phyloP scores from a whole-genome alignment of 2,329 filamentous ascomycete genomes.

The Claviceps fusiformis region DNA sequence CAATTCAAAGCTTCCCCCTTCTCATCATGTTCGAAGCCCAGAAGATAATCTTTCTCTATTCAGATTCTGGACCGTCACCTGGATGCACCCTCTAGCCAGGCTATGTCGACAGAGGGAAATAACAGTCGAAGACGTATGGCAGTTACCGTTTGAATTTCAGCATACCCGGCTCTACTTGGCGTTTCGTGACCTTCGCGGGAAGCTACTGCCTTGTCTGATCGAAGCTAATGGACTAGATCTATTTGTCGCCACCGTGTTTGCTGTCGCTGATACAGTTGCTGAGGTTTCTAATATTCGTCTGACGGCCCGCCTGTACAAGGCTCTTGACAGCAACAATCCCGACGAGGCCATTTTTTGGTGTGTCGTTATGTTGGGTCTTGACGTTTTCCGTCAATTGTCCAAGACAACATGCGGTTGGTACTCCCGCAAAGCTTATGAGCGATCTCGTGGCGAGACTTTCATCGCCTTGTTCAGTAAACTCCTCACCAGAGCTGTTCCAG shows the following conservation, averaged over 20 bases:
- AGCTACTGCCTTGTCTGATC: conserved; percentile 55
- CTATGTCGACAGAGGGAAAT: conserved; percentile 52
- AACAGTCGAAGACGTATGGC: conserved; percentile 70
- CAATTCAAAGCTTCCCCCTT: conserved; percentile 14
- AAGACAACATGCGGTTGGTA: conserved; percentile 52
- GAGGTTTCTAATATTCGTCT: conserved; percentile 26
- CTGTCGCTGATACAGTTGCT: conserved; percentile 34
- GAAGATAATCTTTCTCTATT: conserved; percentile 70
- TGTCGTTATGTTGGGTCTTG: conserved; percentile 21
- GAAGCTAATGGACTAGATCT: conserved; percentile 71
- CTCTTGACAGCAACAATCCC: conserved; percentile 18
- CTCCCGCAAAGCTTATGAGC: conserved; percentile 69
- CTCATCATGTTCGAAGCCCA: conserved; percentile 43
- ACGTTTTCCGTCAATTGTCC: conserved; percentile 19
- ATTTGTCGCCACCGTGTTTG: conserved; percentile 50
- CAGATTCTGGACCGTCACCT: conserved; percentile 75
- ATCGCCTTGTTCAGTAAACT: conserved; percentile 25
- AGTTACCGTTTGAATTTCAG: conserved; percentile 67
- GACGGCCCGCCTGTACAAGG: conserved; percentile 22
- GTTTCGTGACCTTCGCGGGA: conserved; percentile 61
- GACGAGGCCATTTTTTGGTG: conserved; percentile 23
- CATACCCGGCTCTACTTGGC: conserved; percentile 60
- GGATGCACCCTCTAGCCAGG: conserved; percentile 63
- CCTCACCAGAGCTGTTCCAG: conserved; percentile 23
- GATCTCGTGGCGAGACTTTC: conserved; percentile 58